These are phyloP conservation scores for Aureobasidium lini DNA, from an alignment of 2,329 filamentous ascomycete genomes.

Conservation along the genomic window DNA sequence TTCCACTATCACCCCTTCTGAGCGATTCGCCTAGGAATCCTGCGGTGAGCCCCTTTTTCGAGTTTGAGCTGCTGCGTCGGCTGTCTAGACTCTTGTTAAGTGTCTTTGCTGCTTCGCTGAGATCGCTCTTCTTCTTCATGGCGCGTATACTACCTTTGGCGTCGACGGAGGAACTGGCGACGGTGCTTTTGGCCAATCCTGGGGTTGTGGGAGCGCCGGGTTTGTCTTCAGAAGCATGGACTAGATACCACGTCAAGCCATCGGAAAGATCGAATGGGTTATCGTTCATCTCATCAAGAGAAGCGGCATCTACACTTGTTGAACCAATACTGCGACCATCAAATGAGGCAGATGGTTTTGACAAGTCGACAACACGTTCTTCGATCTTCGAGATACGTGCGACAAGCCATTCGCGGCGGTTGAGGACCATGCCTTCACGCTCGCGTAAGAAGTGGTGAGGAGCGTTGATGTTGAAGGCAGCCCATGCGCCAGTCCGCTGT, in stretches of 20 bases:
- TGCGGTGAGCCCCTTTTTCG: constrained; percentile 60
- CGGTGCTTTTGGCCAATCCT: constrained; percentile 83
- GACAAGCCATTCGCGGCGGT: constrained; percentile 88
- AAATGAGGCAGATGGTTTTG: constrained; percentile 45
- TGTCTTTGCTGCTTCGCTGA: constrained; percentile 39
- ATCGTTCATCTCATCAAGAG: constrained; percentile 50
- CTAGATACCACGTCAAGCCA: constrained; percentile 89
- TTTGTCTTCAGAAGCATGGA: constrained; percentile 86
- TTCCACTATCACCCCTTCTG: background rate
- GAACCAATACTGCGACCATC: constrained; percentile 22
- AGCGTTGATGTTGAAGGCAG: constrained; percentile 94
- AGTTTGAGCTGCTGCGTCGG: constrained; percentile 78
- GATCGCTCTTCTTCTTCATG: constrained; percentile 33
- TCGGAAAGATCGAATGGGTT: constrained; percentile 97
- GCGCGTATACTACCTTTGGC: constrained; percentile 60
- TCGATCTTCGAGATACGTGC: constrained; percentile 87
- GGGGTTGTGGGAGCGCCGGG: constrained; percentile 82
- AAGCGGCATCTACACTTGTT: constrained; percentile 10
- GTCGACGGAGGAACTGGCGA: constrained; percentile 79
- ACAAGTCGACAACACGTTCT: constrained; percentile 87
- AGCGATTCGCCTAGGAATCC: constrained; percentile 13
- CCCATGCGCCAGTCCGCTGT: constrained; percentile 91
- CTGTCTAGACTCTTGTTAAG: constrained; percentile 82
- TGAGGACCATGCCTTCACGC: constrained; percentile 78
- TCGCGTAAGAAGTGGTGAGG: constrained; percentile 96